phyloP scores from a whole-genome alignment of 1,284 basidiomycete genomes.

The Leccinum holopus region DNA sequence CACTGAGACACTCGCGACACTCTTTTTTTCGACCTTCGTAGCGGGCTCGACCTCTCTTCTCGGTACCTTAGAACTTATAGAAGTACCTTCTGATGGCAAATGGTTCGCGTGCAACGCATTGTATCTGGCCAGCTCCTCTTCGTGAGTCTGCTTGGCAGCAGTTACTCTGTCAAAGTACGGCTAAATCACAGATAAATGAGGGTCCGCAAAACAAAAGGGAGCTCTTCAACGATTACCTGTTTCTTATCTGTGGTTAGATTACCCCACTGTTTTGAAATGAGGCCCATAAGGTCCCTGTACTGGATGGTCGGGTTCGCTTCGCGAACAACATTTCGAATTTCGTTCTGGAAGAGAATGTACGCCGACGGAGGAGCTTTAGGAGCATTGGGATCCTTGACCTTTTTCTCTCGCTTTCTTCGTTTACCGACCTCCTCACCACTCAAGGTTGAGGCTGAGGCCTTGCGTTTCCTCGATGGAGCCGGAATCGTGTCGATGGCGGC shows the following conservation, averaged over 20 bases:
- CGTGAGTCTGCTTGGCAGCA: constrained; percentile 49
- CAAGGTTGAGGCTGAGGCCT: constrained; percentile 41
- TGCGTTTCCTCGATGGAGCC: constrained; percentile 50
- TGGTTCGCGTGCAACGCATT: constrained; percentile 49
- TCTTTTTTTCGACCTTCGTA: constrained; percentile 29
- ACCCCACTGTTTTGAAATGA: constrained; percentile 78
- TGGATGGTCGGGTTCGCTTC: constrained; percentile 61
- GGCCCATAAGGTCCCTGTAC: constrained; percentile 70
- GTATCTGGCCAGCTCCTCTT: constrained; percentile 51
- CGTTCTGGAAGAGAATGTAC: constrained; percentile 96
- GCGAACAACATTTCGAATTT: constrained; percentile 75
- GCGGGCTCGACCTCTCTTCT: constrained; percentile 21
- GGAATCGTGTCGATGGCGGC: constrained; percentile 33
- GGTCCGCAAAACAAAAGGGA: constrained; percentile 4
- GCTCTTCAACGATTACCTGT: constrained; percentile 49
- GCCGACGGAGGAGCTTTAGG: constrained; percentile 94
- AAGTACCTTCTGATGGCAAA: constrained; percentile 36
- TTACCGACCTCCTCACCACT: constrained; percentile 48
- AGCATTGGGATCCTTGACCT: constrained; percentile 85
- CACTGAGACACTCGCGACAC: constrained; percentile 10
- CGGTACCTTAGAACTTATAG: constrained; percentile 21
- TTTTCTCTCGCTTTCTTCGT: constrained; percentile 48
- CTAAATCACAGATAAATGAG: constrained; percentile 16
- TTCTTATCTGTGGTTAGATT: constrained; percentile 68
- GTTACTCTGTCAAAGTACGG: constrained; percentile 31